A percentile compares a stretch with the other conserved stretches of the same genome.
phyloP scores from a whole-genome alignment of 1,284 basidiomycete genomes.

The Pseudozyma hubeiensis region DNA sequence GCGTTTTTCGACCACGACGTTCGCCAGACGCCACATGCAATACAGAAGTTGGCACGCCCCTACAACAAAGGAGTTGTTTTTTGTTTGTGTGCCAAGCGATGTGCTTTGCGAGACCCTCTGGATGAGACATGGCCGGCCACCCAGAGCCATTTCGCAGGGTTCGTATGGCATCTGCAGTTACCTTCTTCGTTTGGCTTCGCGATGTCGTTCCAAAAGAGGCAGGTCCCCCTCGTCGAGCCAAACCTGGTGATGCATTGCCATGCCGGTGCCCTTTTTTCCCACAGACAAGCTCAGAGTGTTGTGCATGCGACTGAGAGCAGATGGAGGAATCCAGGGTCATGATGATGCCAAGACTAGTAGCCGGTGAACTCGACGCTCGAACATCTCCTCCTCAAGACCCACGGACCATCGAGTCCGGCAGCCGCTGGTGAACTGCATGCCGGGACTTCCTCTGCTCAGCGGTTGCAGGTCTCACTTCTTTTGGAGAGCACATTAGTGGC shows the following conservation, averaged over 20 bases:
- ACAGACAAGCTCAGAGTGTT: background rate
- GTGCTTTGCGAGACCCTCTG: background rate
- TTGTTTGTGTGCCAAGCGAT: too few relatives aligned
- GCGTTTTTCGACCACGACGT: background rate
- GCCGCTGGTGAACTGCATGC: background rate
- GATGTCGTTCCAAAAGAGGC: background rate
- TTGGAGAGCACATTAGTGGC: too few relatives aligned
- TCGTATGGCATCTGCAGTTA: background rate
- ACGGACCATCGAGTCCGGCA: slow-evolving; percentile 11
- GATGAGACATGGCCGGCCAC: background rate
- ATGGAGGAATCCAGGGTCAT: background rate
- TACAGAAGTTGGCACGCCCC: too few relatives aligned
- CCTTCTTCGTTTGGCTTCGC: background rate
- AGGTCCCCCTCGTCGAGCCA: background rate
- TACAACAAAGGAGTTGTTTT: too few relatives aligned
- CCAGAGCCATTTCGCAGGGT: background rate
- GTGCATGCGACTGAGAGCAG: background rate
- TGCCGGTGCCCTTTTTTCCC: slow-evolving; percentile 5
- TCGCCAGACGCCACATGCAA: too few relatives aligned
- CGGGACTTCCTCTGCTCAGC: too few relatives aligned
- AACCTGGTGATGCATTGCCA: slow-evolving; percentile 12
- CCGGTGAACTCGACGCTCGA: slow-evolving; percentile 23
- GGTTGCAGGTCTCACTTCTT: too few relatives aligned
- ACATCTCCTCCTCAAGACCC: background rate
- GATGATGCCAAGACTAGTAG: slow-evolving; percentile 24